Base-by-base conservation (phyloP, 2,329 filamentous ascomycete species). In the Trichophyton schoenleinii region DNA sequence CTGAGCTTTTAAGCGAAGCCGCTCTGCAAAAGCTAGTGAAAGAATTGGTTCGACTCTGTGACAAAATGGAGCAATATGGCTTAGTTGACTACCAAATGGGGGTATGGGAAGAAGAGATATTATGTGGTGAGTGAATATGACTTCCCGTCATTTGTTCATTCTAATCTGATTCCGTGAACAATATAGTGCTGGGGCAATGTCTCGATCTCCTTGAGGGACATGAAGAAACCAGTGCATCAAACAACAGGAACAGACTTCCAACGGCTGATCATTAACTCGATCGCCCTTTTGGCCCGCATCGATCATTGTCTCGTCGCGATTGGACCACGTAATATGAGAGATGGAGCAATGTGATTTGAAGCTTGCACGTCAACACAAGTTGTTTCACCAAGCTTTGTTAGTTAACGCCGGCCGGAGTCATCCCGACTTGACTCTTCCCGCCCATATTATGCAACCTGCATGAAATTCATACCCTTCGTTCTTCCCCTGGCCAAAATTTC, bases 61-160 rank as follows among this genome's bases (percentile, higher is more conserved):
- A 97, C 71, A 83, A 83, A 58, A 83, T 97, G 64, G 92, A 97
- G 73, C 86, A 87, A 66, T 87, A 95, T 70, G 94, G 94, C n/a
- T 78, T 99, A 57, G 90, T 99, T 9, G 94, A 99, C 75, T 99
- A 97, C 72, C 88, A 97, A 70, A 95, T 96, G 77, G 94, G 94
- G 7, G 89, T 97, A 28, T 95, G 90, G 83, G 94, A 97, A 74
- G 91, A 97, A 71, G 85, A 89, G 70, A 96, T 97, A 67, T 83
- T 94, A 67, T 82, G 83, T 62, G 81, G 91, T 96, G 79, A 75
- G 88, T 18, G 20, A 55, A 42, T 38, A 15, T 31, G 44, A 34
- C 18, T 61, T 41, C 28, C 34, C 46, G 49, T 48, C 9, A 34
- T 22, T 31, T 15, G 4, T 11, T 22, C 31, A 31, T 25, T 11